Base-by-base conservation (phyloP, 2,329 filamentous ascomycete species). In the Metarhizium robertsii region DNA sequence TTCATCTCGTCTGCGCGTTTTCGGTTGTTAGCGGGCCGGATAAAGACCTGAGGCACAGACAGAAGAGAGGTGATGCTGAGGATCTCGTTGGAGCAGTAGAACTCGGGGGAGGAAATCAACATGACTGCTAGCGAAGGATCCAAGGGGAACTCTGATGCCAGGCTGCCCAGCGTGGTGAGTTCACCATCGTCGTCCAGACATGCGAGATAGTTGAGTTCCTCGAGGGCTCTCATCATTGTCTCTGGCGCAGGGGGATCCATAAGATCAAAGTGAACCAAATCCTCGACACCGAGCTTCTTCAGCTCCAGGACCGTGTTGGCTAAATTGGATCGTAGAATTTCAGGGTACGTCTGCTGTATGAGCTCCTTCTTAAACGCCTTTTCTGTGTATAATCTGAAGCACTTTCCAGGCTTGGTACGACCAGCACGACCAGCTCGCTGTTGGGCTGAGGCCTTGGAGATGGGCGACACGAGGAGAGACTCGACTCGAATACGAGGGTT, bases 1-100 rank as follows among this genome's bases (percentile, higher is more conserved):
- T 99, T 99, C 91, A 97, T 97, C 71, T 96, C 91, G 69, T 99
- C 94, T 50, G 94, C 94, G 49, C 89, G 87, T 74, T 95, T 95
- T 59, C 92, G 85, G 62, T 89, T 86, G 65, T 82, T 84, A 51
- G 88, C 87, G 1, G 94, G 94, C 8, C 94, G 89, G 34, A 95
- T 83, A 68, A 96, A 99, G 58, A 97, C 84, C 69, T 96, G 90
- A 0, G 94, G 94, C 11, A 97, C 94, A 0, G 92, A 97, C 20
- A 99, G 83, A 11, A 99, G 82, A 1, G 94, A 88, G 1, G 92
- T 96, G 64, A 99, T 88, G 46, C 94, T 97, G 14, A 99, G 80
- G 45, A 99, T 94, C 76, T 99, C 94, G 72, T 97, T 97, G 49
- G 92, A 96, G 79, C 94, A 99, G 75, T 94, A 95, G 73, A 99